Evolutionary conservation across 2,329 filamentous ascomycete genomes (phyloP).

Genomic region (Talaromyces rugulosus): DNA sequence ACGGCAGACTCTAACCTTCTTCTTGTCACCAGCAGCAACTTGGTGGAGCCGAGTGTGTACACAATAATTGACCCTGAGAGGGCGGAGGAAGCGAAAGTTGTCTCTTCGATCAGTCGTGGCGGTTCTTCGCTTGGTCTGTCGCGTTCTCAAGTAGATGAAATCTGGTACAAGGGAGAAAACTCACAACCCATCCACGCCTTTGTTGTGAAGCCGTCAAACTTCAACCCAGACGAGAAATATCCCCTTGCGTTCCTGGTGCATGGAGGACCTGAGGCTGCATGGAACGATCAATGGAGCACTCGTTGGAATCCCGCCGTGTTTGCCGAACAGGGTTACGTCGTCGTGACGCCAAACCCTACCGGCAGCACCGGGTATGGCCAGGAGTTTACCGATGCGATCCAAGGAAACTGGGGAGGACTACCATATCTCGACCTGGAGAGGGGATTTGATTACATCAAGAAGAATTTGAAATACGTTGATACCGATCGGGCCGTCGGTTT

Average conservation of each 20-base stretch:
- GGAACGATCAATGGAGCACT: constrained; percentile 53
- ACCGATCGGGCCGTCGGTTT: constrained; percentile 49
- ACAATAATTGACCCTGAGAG: constrained; percentile 35
- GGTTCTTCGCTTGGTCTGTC: constrained; percentile 40
- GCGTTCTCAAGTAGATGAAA: constrained; percentile 38
- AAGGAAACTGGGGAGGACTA: constrained; percentile 50
- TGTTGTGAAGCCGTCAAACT: constrained; percentile 46
- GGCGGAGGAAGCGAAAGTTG: constrained; percentile 24
- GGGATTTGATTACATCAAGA: constrained; percentile 50
- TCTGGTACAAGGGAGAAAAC: constrained; percentile 45
- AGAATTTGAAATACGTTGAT: constrained; percentile 51
- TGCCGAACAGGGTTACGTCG: constrained; percentile 59
- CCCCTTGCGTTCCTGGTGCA: constrained; percentile 53
- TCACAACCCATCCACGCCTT: constrained; percentile 42
- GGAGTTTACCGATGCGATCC: constrained; percentile 49
- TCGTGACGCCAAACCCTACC: constrained; percentile 57
- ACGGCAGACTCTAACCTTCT: constrained; percentile 32
- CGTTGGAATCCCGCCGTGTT: constrained; percentile 54
- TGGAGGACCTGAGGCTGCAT: constrained; percentile 49
- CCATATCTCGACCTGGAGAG: constrained; percentile 55
- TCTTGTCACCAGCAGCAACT: constrained; percentile 39
- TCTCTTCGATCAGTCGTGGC: constrained; percentile 35
- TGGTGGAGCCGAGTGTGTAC: constrained; percentile 44
- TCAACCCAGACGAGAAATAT: constrained; percentile 45
- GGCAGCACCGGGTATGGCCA: constrained; percentile 57